Base-by-base conservation (phyloP, 2,329 filamentous ascomycete species). In the Colletotrichum truncatum region DNA sequence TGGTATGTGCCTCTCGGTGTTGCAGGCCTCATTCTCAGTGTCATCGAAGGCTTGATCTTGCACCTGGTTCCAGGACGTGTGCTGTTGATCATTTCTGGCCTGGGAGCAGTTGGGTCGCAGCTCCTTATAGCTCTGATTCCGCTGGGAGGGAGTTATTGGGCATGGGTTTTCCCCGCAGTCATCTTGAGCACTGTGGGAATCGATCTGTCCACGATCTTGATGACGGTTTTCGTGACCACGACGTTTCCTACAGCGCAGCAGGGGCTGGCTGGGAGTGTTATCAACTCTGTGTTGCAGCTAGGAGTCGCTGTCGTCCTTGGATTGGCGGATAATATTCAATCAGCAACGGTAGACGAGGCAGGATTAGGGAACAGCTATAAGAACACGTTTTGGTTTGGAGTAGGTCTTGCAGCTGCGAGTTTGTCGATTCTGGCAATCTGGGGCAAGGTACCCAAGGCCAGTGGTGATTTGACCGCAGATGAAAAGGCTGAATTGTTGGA, bases 211-310 rank as follows among this genome's bases (percentile, higher is more conserved):
- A 36, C 41, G 14, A 57, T 48, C 21, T 45, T 57, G 14, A 48
- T 34, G 39, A 57, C 41, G 9, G 28, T 57, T n/a, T 57, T 57
- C 54, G 41, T 57, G 4, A 57, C 54, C 28, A 57, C 54, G 18
- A 38, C 18, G 2, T 48, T 57, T 25, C 41, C 41, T 25, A 57
- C 26, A 25, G 2, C 30, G 6, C 41, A 48, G 41, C 41, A 57
- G 41, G 54, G 41, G 6, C 21, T 57, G 21, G 30, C 41, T 16
- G 54, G 54, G 0, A 45, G 39, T 28, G 41, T 45, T 16, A 11
- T 57, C 3, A 57, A 57, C 32, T 45, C 18, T 46, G 28, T 57
- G 1, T 6, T 57, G 10, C 41, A 36, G 14, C 21, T 46, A 30
- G 53, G 53, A 2, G 39, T 57, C 14, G 39, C 26, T 11, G 34